Evolutionary conservation across 495 filamentous ascomycete genomes (phyloP), one percentile per base, ranked within the genome.

Genomic region (Trichoderma virens): DNA sequence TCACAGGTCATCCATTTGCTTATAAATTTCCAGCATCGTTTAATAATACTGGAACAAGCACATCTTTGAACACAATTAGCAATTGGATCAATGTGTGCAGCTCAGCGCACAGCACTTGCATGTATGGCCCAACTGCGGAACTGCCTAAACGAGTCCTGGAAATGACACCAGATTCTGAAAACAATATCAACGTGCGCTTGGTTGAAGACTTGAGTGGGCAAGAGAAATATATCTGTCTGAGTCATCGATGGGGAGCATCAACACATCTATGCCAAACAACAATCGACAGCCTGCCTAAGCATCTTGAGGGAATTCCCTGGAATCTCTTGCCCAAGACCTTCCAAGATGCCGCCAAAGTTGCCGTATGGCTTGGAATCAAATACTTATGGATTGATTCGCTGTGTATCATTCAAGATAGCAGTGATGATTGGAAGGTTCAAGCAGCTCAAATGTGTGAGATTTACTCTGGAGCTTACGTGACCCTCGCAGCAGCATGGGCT

Each of bases 351-450:
- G 32, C 32, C 60, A 34, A 28, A 14, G 60, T 61, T 11, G 32
- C 60, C n/a, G 20, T 23, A 20, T 14, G 32, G 20, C 20, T 61
- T 18, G 60, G 32, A 16, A 32, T 61, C 3, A 28, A 23, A 16
- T 61, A 61, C n/a, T 3, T 61, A 5, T 61, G 60, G 60, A 61
- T 61, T 20, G 60, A 61, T 23, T 61, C 60, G 11, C 60, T 62
- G 23, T 43, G 60, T n/a, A 62, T 62, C 32, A 43, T 43, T 25
- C 35, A 43, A 43, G 60, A 43, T 11, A 54, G 20, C 59, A 18
- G 6, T 13, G 28, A 60, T 13, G 28, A 60, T 27, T 32, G 59
- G 27, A 60, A 60, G 8, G 34, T 34, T 9, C 30, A 34, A 16
- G 28, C 59, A n/a, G 59, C 34, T 8, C 28, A 32, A 28, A 60